phyloP scores from a whole-genome alignment of 2,329 filamentous ascomycete species.

The Apiospora saccharicola region DNA sequence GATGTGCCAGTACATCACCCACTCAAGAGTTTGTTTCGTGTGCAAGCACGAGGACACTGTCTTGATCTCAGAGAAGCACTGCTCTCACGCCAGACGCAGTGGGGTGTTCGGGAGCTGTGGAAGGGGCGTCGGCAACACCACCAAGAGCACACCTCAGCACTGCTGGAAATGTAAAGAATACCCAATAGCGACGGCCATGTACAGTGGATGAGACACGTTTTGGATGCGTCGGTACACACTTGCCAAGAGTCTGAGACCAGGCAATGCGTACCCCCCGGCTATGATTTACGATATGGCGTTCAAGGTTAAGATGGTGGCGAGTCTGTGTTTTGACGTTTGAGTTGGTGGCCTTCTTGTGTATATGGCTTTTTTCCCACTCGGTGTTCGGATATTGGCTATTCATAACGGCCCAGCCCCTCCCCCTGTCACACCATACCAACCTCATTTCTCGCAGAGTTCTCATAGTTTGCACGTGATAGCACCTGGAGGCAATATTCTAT shows the following conservation, averaged over 20 bases:
- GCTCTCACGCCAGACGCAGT: constrained; percentile 40
- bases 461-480: neutral
- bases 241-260: neutral
- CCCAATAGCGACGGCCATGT: neutral
- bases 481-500: neutral
- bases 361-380: neutral
- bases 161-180: constrained; percentile 50
- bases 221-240: neutral
- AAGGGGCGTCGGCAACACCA: constrained; percentile 41
- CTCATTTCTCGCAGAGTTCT: neutral
- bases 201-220: neutral
- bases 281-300: neutral
- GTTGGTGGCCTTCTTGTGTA: neutral
- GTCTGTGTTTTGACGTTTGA: neutral
- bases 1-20: constrained; percentile 51
- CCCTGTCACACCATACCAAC: neutral
- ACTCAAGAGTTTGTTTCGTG: constrained; percentile 46
- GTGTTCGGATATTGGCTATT: neutral
- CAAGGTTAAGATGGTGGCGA: neutral
- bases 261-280: neutral
- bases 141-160: constrained; percentile 41
- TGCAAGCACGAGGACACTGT: constrained; percentile 49
- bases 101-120: constrained; percentile 50
- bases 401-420: neutral
- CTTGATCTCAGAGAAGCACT: constrained; percentile 50